Conservation (phyloP, 1,284 basidiomycete species). For the Chalciporus piperatoides region DNA sequence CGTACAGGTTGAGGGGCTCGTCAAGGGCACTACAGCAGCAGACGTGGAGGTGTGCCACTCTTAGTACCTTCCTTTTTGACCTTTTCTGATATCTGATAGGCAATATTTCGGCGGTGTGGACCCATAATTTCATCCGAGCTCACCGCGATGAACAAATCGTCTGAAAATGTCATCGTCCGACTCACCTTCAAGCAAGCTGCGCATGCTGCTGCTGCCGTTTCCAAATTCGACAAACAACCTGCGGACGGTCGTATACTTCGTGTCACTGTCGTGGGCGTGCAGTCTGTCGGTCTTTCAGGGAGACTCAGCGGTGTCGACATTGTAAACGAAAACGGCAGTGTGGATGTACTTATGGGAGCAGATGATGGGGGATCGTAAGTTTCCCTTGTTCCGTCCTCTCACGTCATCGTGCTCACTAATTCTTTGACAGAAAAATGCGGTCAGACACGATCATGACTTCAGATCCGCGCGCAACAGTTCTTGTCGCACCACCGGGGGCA, state of each 20-base stretch:
- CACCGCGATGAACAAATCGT: conserved; percentile 35
- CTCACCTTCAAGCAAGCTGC: conserved; percentile 67
- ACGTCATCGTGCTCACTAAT: neutral
- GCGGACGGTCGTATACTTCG: conserved; percentile 76
- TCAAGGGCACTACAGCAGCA: conserved; percentile 74
- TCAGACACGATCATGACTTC: conserved; percentile 72
- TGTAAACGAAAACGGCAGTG: conserved; percentile 61
- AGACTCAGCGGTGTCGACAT: conserved; percentile 51
- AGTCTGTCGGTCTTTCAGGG: conserved; percentile 30
- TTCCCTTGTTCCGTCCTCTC: neutral
- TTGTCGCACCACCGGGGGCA: conserved; percentile 67
- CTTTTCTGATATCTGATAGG: conserved; percentile 36
- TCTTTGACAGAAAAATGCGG: conserved; percentile 70
- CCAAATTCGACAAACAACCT: conserved; percentile 73
- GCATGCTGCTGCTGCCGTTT: conserved; percentile 64
- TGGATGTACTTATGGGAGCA: conserved; percentile 63
- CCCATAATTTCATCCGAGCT: conserved; percentile 56
- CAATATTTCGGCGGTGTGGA: conserved; percentile 81
- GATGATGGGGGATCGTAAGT: conserved; percentile 57
- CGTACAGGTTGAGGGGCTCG: conserved; percentile 73
- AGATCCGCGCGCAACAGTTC: conserved; percentile 65
- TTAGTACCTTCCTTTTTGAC: neutral
- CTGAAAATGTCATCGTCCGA: conserved; percentile 58
- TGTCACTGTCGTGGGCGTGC: conserved; percentile 61
- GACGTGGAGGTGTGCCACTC: conserved; percentile 65